A percentile compares a stretch with the other conserved stretches of the same genome.
phyloP scores from a whole-genome alignment of 495 filamentous ascomycete species.

The Neurospora sp. region DNA sequence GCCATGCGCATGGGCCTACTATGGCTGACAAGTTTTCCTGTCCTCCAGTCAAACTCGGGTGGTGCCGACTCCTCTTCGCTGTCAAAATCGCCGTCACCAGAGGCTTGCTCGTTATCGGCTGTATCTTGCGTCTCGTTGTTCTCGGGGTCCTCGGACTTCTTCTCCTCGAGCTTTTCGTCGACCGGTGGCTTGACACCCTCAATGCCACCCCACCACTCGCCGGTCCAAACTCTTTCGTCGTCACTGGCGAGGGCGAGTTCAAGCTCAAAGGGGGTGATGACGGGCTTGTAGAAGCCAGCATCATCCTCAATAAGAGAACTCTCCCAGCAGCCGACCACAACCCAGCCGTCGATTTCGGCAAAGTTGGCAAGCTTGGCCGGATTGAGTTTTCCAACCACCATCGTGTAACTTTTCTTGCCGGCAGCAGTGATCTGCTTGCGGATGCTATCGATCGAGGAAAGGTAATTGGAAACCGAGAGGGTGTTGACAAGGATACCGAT shows the following conservation, averaged over 20 bases:
- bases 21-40: conserved; percentile 73
- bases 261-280: conserved; percentile 90
- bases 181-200: conserved; percentile 34
- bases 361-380: conserved; percentile 96
- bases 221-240: conserved; percentile 61
- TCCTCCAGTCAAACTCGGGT: conserved; percentile 87
- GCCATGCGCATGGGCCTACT: conserved; percentile 61
- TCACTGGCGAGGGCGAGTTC: conserved; percentile 62
- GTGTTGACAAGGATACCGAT: conserved; percentile 95
- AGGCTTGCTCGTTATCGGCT: conserved; percentile 4
- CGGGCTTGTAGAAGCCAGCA: conserved; percentile 67
- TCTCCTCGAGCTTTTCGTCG: neutral
- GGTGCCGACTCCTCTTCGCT: conserved; percentile 46
- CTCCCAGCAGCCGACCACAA: conserved; percentile 97
- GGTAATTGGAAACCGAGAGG: conserved; percentile 80
- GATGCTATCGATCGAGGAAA: conserved; percentile 65
- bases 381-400: conserved; percentile 94
- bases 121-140: conserved; percentile 7
- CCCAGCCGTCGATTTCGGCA: conserved; percentile 88
- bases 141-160: neutral
- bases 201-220: conserved; percentile 68
- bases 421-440: conserved; percentile 57
- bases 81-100: conserved; percentile 9
- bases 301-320: conserved; percentile 78
- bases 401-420: conserved; percentile 89